A percentile compares a stretch with the other conserved stretches of the same genome.
phyloP scores from a whole-genome alignment of 2,329 filamentous ascomycete species.

The Celoporthe dispersa region DNA sequence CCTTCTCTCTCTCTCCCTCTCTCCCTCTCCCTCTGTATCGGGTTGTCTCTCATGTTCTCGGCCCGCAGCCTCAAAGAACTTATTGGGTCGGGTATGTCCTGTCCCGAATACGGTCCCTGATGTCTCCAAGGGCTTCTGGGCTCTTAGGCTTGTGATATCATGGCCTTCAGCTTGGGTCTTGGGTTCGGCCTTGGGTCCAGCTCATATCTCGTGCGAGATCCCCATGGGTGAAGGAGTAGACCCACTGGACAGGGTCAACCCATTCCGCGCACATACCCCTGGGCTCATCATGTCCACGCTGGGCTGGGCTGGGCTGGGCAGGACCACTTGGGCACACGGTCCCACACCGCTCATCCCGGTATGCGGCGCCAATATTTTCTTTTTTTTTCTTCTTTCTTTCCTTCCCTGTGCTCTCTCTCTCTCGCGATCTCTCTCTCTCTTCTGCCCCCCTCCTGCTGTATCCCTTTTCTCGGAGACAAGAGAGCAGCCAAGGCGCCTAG shows the following conservation, averaged over 20 bases:
- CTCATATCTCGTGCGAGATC: constrained; percentile 2
- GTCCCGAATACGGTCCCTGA: background rate
- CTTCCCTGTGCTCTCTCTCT: too few relatives aligned
- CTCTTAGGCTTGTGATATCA: background rate
- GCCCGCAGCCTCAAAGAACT: background rate
- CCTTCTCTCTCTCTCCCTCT: background rate
- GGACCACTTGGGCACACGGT: background rate
- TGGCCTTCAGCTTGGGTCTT: background rate
- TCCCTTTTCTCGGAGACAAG: constrained; percentile 5
- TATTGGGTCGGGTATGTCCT: background rate
- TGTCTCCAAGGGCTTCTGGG: background rate
- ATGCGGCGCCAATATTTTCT: constrained; percentile 1
- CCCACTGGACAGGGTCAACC: background rate
- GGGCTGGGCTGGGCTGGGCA: constrained; percentile 1
- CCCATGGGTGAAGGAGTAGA: background rate
- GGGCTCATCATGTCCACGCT: background rate
- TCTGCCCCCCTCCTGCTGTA: background rate
- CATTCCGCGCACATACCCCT: background rate
- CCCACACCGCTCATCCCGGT: constrained; percentile 6
- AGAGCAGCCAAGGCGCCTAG: background rate
- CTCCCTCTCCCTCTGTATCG: background rate
- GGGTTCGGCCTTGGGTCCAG: background rate
- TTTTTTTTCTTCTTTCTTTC: background rate
- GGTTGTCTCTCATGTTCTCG: background rate
- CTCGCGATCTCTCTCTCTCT: too few relatives aligned